Evolutionary conservation across 2,329 filamentous ascomycete genomes (phyloP).

Genomic region (Pseudogymnoascus sp.): DNA sequence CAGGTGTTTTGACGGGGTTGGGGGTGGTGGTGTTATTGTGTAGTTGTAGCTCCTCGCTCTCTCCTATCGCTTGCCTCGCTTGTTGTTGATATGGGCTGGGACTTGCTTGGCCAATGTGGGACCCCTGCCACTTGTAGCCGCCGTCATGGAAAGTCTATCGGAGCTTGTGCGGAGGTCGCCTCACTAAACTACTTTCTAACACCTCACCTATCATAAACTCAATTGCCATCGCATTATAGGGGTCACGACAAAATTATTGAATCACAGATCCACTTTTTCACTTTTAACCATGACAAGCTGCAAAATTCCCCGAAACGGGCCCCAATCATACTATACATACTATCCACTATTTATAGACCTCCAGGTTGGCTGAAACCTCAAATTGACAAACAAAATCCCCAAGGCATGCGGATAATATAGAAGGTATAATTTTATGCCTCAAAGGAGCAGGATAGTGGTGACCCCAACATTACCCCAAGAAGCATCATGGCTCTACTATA

Average conservation of each 20-base stretch:
- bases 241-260: slow-evolving; percentile 5
- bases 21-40: slow-evolving; percentile 8
- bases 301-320: neutral
- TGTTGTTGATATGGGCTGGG: slow-evolving; percentile 4
- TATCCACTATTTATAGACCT: neutral
- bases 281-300: neutral
- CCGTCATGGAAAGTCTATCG: slow-evolving; percentile 4
- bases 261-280: neutral
- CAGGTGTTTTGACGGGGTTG: neutral
- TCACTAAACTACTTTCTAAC: slow-evolving; percentile 6
- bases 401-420: neutral
- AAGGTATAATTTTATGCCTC: neutral
- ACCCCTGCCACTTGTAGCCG: slow-evolving; percentile 4
- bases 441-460: neutral
- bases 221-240: neutral
- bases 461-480: neutral
- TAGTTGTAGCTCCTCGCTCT: neutral
- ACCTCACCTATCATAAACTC: slow-evolving; percentile 2
- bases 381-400: neutral
- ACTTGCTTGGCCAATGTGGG: slow-evolving; percentile 1
- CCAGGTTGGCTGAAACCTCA: neutral
- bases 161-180: neutral
- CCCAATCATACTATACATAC: neutral
- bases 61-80: slow-evolving; percentile 9
- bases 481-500: neutral